A percentile compares a stretch with the other conserved stretches of the same genome.
Evolutionary conservation across 2,329 filamentous ascomycete genomes (phyloP).

Genomic region (Colletotrichum noveboracense): DNA sequence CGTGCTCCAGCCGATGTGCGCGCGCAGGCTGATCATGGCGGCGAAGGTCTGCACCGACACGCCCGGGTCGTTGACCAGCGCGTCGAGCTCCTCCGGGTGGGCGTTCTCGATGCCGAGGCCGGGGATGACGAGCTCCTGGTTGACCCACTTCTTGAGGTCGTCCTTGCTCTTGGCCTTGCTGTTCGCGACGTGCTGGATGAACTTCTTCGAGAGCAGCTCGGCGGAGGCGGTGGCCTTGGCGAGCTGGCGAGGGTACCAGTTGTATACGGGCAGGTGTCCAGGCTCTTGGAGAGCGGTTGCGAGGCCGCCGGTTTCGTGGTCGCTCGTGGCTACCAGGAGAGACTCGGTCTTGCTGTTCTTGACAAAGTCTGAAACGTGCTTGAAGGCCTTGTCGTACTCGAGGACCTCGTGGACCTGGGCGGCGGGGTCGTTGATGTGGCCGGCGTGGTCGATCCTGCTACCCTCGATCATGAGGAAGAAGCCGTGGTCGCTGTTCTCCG

Average conservation of each 20-base stretch:
- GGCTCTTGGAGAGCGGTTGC: constrained; percentile 74
- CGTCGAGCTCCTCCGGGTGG: constrained; percentile 71
- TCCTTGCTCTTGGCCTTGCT: constrained; percentile 33
- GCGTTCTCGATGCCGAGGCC: constrained; percentile 81
- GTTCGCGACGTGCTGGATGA: constrained; percentile 62
- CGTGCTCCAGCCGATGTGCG: constrained; percentile 91
- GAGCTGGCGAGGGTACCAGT: constrained; percentile 85
- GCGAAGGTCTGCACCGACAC: constrained; percentile 68
- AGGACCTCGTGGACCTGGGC: constrained; percentile 90
- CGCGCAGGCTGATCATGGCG: constrained; percentile 84
- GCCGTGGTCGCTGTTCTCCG: constrained; percentile 82
- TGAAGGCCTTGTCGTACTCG: constrained; percentile 90
- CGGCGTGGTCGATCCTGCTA: constrained; percentile 94
- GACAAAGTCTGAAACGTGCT: constrained; percentile 84
- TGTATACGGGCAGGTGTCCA: constrained; percentile 59
- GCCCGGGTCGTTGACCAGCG: constrained; percentile 64
- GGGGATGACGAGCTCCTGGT: constrained; percentile 67
- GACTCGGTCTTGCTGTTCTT: constrained; percentile 74
- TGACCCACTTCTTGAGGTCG: constrained; percentile 68
- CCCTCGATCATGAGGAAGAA: constrained; percentile 99
- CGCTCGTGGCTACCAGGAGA: constrained; percentile 87
- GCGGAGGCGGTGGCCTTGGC: constrained; percentile 78
- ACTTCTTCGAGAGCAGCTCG: constrained; percentile 70
- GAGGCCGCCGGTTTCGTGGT: constrained; percentile 95
- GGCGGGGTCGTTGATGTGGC: constrained; percentile 82